These are phyloP conservation scores for Diplocarpon mali DNA, from an alignment of 2,329 filamentous ascomycete genomes.

Conservation along the genomic window DNA sequence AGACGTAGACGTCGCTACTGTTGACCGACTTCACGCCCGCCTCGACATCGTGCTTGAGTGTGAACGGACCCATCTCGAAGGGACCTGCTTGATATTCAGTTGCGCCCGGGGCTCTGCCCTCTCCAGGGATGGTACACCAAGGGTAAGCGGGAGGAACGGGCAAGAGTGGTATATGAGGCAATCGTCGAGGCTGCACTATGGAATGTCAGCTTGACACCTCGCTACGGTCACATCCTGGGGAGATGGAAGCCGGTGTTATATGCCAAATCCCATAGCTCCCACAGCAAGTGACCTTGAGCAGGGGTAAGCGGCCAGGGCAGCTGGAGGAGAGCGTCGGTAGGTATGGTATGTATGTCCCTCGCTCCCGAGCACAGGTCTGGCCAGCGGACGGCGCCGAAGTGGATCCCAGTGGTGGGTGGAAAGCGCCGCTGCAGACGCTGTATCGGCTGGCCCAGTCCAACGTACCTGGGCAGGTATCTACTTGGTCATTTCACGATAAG, in stretches of 20 bases:
- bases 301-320: constrained; percentile 12
- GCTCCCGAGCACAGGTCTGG: constrained; percentile 8
- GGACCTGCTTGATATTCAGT: not conserved
- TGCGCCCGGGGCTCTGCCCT: not conserved
- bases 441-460: constrained; percentile 1
- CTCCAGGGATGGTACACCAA: not conserved
- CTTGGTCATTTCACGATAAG: no score
- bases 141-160: not conserved
- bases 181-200: not conserved
- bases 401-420: constrained; percentile 10
- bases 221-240: constrained; percentile 1
- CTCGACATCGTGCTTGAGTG: constrained; percentile 21
- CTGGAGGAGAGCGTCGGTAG: constrained; percentile 7
- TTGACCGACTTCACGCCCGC: constrained; percentile 18
- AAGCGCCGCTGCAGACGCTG: constrained; percentile 9
- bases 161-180: not conserved
- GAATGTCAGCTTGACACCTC: constrained; percentile 1
- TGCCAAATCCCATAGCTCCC: constrained; percentile 7
- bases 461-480: not conserved
- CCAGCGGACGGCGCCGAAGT: constrained; percentile 18
- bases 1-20: constrained; percentile 16
- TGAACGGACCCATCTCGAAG: constrained; percentile 11
- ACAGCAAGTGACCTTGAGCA: constrained; percentile 9
- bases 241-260: constrained; percentile 10
- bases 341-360: no score